Evolutionary conservation across 352 stramenopile genomes (phyloP).

Genomic region (Ochromonadaceae sp.): DNA sequence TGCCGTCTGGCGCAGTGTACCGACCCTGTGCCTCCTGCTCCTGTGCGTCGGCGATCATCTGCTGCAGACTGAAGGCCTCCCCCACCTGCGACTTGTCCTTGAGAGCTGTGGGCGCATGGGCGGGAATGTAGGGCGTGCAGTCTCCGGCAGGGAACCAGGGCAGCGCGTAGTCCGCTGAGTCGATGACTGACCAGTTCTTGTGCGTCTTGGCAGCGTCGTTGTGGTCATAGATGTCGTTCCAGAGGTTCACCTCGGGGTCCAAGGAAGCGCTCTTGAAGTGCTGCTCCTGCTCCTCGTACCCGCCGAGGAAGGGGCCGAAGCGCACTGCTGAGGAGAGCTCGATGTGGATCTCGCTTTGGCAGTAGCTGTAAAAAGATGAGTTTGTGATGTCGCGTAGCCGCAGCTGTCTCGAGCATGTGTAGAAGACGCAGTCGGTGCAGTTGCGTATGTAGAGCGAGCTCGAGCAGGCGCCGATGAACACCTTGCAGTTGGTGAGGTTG

Average conservation of each 20-base stretch:
- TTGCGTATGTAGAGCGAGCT: slow-evolving; percentile 66
- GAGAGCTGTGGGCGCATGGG: neutral
- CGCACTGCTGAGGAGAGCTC: slow-evolving; percentile 52
- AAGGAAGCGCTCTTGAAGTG: neutral
- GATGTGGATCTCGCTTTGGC: slow-evolving; percentile 63
- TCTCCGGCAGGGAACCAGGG: neutral
- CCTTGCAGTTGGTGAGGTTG: slow-evolving; percentile 50
- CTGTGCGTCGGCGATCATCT: neutral
- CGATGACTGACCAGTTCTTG: neutral
- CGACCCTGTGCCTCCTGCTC: neutral
- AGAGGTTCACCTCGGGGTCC: neutral
- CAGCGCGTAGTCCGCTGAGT: neutral
- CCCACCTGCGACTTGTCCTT: neutral
- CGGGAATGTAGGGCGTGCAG: neutral
- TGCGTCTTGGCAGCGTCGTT: slow-evolving; percentile 12
- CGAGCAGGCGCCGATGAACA: slow-evolving; percentile 47
- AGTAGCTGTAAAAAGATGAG: slow-evolving; percentile 56
- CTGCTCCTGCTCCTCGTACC: slow-evolving; percentile 35
- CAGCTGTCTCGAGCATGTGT: slow-evolving; percentile 61
- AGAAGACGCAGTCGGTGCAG: slow-evolving; percentile 61
- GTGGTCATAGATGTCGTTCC: slow-evolving; percentile 20
- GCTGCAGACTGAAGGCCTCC: neutral
- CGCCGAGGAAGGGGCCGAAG: slow-evolving; percentile 61
- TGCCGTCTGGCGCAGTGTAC: neutral
- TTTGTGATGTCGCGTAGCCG: slow-evolving; percentile 50